These are phyloP conservation scores for Fusarium xyrophilum DNA, from an alignment of 2,329 filamentous ascomycete species.

Conservation along the genomic window DNA sequence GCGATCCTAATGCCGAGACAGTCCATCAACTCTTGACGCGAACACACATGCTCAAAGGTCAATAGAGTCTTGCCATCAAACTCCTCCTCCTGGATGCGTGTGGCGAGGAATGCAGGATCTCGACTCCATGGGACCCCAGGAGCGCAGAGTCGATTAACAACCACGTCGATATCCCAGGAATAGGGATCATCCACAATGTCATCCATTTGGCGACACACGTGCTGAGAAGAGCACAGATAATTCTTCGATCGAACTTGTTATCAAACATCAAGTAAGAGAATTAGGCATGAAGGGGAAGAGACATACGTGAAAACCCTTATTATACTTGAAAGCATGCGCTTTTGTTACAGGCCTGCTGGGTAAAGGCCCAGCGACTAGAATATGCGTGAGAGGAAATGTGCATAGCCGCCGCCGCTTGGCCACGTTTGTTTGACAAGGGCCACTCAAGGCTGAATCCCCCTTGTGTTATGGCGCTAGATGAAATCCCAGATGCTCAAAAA, in stretches of 20 bases:
- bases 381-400: slow-evolving; percentile 4
- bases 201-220: slow-evolving; percentile 38
- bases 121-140: slow-evolving; percentile 57
- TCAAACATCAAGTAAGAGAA: background rate
- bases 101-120: slow-evolving; percentile 60
- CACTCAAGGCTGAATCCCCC: background rate
- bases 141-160: slow-evolving; percentile 71
- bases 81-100: slow-evolving; percentile 64
- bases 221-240: background rate
- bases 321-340: slow-evolving; percentile 21
- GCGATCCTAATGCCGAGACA: slow-evolving; percentile 65
- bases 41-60: slow-evolving; percentile 58
- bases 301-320: background rate
- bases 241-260: slow-evolving; percentile 5
- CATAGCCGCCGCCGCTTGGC: slow-evolving; percentile 33
- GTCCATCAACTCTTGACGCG: slow-evolving; percentile 57
- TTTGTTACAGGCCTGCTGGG: slow-evolving; percentile 13
- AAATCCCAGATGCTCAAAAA: background rate
- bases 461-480: background rate
- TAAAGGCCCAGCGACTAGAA: slow-evolving; percentile 22
- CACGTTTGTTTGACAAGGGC: background rate
- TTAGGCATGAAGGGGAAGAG: background rate
- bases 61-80: slow-evolving; percentile 72
- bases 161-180: slow-evolving; percentile 72
- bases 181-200: slow-evolving; percentile 67